Evolutionary conservation across 257 asterid species (phyloP), one percentile per base, ranked within the genome.

Genomic region (Dorcoceras hygrometricum): DNA sequence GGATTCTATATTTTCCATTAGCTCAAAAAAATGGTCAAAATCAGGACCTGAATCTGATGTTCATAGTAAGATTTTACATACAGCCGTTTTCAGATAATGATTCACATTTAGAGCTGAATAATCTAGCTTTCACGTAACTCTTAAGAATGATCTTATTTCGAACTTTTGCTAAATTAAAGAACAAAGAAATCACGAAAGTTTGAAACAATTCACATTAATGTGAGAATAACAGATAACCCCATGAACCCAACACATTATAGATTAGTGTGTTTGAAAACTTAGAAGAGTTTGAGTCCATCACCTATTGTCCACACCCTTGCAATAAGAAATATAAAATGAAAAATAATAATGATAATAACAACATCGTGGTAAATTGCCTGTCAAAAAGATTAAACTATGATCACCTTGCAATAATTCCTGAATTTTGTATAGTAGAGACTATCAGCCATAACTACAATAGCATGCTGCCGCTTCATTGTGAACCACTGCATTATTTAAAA

Each of bases 391-490:
- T 20, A 59, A 50, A 71, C 7, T 71, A 63, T 26, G 24, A 25
- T 73, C 66, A 87, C 95, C 89, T 68, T 82, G 87, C 95, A 87
- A 55, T 84, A 75, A 67, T 82, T 83, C 71, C 74, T 79, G 79
- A 87, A 87, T 76, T 87, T 87, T 59, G 78, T 46, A 57, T 87
- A 87, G 76, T 87, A 87, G 43, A 87, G 87, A 73, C 57, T 48
- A 57, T 87, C 95, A 56, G 95, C 95, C 81, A 75, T 81, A 57
- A 73, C 64, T 58, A 86, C 66, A 57, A 81, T 60, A 65, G 95
- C 91, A 66, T 87, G 95, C 70, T 87, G 87, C 65, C 95, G 83
- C 75, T 87, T 87, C 95, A 87, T 75, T 23, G 95, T 87, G 77
- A 87, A 87, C 95, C 95, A 87, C 91, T 87, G 86, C 73, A 82